A percentile compares a stretch with the other conserved stretches of the same genome.
phyloP scores from a whole-genome alignment of 2,329 filamentous ascomycete genomes.

The Paecilomyces dactylethromorphus region DNA sequence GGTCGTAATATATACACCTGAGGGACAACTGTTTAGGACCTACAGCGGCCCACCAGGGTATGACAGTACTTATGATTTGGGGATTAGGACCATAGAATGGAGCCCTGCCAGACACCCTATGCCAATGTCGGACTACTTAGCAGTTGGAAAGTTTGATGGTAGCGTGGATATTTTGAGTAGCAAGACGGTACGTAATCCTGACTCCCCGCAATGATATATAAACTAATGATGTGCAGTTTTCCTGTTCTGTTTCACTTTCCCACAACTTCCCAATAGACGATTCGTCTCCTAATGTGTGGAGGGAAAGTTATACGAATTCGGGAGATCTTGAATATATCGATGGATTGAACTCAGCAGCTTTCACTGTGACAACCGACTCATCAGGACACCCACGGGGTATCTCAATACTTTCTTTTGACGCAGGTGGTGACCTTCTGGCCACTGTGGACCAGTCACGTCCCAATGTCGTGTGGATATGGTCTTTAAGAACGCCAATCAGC shows the following conservation, averaged over 20 bases:
- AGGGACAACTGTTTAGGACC: constrained; percentile 52
- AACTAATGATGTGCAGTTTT: constrained; percentile 19
- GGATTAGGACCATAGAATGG: constrained; percentile 50
- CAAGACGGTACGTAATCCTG: constrained; percentile 28
- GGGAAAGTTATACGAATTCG: constrained; percentile 21
- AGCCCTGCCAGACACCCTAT: constrained; percentile 27
- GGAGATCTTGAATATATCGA: constrained; percentile 29
- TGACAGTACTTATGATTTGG: constrained; percentile 37
- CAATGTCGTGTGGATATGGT: constrained; percentile 42
- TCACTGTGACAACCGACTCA: constrained; percentile 22
- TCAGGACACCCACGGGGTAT: constrained; percentile 27
- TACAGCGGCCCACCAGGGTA: constrained; percentile 37
- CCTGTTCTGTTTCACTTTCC: constrained; percentile 26
- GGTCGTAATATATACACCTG: constrained; percentile 51
- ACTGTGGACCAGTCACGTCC: constrained; percentile 34
- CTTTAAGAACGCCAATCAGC: constrained; percentile 19
- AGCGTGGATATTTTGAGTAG: constrained; percentile 42
- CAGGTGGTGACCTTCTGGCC: constrained; percentile 28
- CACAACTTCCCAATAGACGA: constrained; percentile 26
- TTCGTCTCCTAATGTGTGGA: constrained; percentile 26
- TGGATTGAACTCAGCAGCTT: constrained; percentile 30
- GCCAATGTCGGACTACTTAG: constrained; percentile 33
- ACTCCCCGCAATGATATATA: neutral
- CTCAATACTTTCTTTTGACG: constrained; percentile 34
- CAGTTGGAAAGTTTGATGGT: constrained; percentile 46